A percentile compares a stretch with the other conserved stretches of the same genome.
phyloP scores from a whole-genome alignment of 352 stramenopile genomes.

The Thraustochytrium striatum region DNA sequence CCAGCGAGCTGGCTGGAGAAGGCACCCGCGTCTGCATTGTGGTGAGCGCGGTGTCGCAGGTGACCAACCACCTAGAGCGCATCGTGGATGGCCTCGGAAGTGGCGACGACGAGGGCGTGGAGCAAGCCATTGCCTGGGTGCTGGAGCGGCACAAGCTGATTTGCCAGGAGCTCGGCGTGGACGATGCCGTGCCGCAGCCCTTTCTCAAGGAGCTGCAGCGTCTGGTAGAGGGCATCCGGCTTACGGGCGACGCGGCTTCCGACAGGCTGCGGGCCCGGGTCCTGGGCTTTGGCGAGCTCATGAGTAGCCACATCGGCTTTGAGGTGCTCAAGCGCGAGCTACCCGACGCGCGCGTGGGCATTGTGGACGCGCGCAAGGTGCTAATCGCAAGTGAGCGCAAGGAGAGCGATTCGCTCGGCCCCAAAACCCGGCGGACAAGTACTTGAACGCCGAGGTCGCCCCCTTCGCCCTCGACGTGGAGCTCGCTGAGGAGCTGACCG shows the following conservation, averaged over 20 bases:
- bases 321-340: slow-evolving; percentile 63
- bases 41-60: slow-evolving; percentile 74
- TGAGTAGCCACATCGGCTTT: slow-evolving; percentile 72
- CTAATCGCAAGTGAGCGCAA: slow-evolving; percentile 1
- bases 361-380: slow-evolving; percentile 66
- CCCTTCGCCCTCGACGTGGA: slow-evolving; percentile 35
- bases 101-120: slow-evolving; percentile 11
- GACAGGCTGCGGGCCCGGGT: slow-evolving; percentile 73
- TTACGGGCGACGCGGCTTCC: slow-evolving; percentile 74
- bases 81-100: slow-evolving; percentile 58
- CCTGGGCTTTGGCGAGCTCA: slow-evolving; percentile 73
- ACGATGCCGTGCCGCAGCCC: not conserved
- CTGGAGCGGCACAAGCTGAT: slow-evolving; percentile 13
- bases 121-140: slow-evolving; percentile 56
- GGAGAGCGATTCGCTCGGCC: not conserved
- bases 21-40: slow-evolving; percentile 69
- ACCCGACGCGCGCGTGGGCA: slow-evolving; percentile 59
- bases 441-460: slow-evolving; percentile 42
- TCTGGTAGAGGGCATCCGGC: slow-evolving; percentile 72
- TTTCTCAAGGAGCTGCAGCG: slow-evolving; percentile 65
- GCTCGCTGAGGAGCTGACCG: not conserved
- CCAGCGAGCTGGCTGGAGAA: slow-evolving; percentile 61
- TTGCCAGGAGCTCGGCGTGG: slow-evolving; percentile 34
- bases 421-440: slow-evolving; percentile 19
- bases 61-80: slow-evolving; percentile 74